phyloP scores from a whole-genome alignment of 2,329 filamentous ascomycete species.

The Colletotrichum eremochloae region DNA sequence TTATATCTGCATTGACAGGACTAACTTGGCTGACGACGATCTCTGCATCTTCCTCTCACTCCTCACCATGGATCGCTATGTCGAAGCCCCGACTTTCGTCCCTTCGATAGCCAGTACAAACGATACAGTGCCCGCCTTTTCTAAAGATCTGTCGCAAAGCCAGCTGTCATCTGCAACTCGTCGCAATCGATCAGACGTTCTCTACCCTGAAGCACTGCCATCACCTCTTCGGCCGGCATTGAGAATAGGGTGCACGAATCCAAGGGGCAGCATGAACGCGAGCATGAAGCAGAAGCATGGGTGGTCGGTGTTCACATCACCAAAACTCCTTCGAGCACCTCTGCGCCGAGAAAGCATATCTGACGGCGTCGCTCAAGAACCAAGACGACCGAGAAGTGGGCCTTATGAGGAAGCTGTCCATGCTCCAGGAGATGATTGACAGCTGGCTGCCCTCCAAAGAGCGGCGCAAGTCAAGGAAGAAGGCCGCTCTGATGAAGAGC shows the following conservation, averaged over 20 bases:
- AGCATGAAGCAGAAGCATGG: conserved; percentile 26
- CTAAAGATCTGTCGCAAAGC: neutral
- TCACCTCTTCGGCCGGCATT: neutral
- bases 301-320: conserved; percentile 50
- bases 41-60: neutral
- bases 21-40: neutral
- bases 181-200: neutral
- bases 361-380: conserved; percentile 56
- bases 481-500: conserved; percentile 56
- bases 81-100: conserved; percentile 20
- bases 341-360: conserved; percentile 61
- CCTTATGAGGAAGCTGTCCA: conserved; percentile 56
- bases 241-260: conserved; percentile 8
- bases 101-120: neutral
- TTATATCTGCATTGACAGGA: conserved; percentile 16
- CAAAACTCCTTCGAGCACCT: conserved; percentile 58
- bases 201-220: neutral
- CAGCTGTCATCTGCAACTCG: neutral
- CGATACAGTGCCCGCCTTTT: neutral
- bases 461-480: conserved; percentile 54
- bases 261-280: conserved; percentile 1
- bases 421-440: conserved; percentile 51
- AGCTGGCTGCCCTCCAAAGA: conserved; percentile 41
- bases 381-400: conserved; percentile 55
- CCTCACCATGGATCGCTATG: conserved; percentile 23